phyloP scores from a whole-genome alignment of 371 early-diverging fungal genomes.

The Mucor lusitanicus region DNA sequence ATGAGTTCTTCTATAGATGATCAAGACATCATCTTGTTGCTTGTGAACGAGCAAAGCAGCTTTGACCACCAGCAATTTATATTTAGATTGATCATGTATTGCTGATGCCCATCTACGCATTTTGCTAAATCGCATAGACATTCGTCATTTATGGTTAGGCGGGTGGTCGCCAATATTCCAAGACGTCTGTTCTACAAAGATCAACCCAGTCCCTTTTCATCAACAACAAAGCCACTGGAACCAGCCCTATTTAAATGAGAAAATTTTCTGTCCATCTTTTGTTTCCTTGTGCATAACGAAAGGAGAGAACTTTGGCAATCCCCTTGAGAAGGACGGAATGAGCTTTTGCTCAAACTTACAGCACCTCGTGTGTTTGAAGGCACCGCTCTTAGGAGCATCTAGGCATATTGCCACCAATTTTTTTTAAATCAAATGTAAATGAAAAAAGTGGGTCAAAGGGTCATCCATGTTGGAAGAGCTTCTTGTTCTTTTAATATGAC shows the following conservation, averaged over 20 bases:
- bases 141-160: background rate
- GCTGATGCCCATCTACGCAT: background rate
- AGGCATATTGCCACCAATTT: conserved; percentile 42
- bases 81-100: background rate
- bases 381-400: conserved; percentile 41
- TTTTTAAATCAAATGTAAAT: conserved; percentile 21
- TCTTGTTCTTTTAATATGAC: no score
- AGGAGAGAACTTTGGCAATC: conserved; percentile 61
- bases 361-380: conserved; percentile 45
- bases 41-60: no score
- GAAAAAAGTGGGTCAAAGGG: conserved; percentile 23
- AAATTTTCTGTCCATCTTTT: conserved; percentile 7
- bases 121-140: background rate
- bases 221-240: background rate
- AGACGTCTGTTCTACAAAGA: background rate
- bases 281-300: conserved; percentile 36
- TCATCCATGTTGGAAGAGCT: background rate
- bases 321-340: conserved; percentile 60
- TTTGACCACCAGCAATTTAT: background rate
- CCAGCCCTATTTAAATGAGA: background rate
- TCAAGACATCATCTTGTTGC: no score
- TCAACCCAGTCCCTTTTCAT: background rate
- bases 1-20: no score
- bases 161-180: background rate
- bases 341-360: conserved; percentile 46